phyloP scores from a whole-genome alignment of 129 eudicot genomes.

The Ambrosia artemisiifolia region DNA sequence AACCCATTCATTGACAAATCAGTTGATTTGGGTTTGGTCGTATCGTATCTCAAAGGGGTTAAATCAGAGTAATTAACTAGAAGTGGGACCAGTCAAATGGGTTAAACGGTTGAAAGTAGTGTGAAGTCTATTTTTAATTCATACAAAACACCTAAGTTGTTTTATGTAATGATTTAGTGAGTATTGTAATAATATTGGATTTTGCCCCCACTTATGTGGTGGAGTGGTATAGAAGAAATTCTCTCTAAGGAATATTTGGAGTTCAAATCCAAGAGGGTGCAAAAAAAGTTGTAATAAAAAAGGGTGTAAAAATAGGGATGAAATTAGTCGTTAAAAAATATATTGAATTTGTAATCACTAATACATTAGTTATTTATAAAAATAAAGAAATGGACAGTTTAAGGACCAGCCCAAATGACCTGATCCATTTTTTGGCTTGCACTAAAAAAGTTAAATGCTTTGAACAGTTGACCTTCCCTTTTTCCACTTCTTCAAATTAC shows the following conservation, averaged over 20 bases:
- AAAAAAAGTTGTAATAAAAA: no score
- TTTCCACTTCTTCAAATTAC: no score
- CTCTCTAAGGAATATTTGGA: no score
- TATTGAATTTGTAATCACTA: no score
- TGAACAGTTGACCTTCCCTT: neutral
- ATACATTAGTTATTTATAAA: neutral
- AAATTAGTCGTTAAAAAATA: no score
- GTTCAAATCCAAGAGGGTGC: no score
- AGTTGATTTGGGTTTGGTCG: neutral
- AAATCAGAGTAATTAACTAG: no score
- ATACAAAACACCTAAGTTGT: neutral
- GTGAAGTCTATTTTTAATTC: neutral
- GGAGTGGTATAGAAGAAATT: no score
- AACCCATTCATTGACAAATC: neutral
- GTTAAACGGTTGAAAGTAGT: neutral
- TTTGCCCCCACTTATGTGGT: no score
- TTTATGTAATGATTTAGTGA: neutral
- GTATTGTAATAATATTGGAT: neutral
- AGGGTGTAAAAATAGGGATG: no score
- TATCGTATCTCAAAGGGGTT: neutral
- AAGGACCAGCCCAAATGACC: neutral
- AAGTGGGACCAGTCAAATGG: neutral
- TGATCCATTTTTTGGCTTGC: neutral
- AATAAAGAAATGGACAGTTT: neutral
- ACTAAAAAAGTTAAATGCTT: neutral